Evolutionary conservation across 1,284 basidiomycete genomes (phyloP).

Genomic region (Trametes pubescens): DNA sequence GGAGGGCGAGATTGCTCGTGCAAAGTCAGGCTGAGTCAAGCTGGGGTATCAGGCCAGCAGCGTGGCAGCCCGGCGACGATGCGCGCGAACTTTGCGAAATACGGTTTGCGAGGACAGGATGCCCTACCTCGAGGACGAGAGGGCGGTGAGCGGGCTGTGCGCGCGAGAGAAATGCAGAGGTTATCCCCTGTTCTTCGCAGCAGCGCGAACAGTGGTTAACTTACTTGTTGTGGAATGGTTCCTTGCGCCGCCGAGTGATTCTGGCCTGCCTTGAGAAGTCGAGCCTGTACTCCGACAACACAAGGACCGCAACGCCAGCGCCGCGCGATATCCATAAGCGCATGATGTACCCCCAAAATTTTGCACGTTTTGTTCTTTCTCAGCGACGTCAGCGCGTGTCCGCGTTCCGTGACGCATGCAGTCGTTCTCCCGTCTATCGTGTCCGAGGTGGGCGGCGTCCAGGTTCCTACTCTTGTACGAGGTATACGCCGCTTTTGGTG

Average conservation of each 20-base stretch:
- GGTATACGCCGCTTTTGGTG: not conserved
- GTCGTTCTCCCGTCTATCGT: not conserved
- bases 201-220: not conserved
- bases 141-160: not conserved
- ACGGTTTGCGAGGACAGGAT: not conserved
- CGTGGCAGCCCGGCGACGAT: not conserved
- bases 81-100: not conserved
- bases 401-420: no score
- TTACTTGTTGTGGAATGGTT: not conserved
- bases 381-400: not conserved
- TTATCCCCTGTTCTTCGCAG: not conserved
- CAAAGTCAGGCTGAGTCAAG: no score
- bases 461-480: not conserved
- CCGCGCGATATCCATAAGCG: not conserved
- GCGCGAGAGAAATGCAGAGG: not conserved
- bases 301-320: not conserved
- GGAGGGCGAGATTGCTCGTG: no score
- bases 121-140: not conserved
- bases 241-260: not conserved
- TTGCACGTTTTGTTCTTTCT: not conserved
- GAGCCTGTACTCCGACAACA: not conserved
- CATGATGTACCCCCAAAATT: not conserved
- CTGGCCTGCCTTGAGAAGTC: not conserved
- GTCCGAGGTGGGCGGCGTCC: not conserved
- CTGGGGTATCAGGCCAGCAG: no score